Evolutionary conservation across 2,329 filamentous ascomycete genomes (phyloP).

Genomic region (Colletotrichum tofieldiae): DNA sequence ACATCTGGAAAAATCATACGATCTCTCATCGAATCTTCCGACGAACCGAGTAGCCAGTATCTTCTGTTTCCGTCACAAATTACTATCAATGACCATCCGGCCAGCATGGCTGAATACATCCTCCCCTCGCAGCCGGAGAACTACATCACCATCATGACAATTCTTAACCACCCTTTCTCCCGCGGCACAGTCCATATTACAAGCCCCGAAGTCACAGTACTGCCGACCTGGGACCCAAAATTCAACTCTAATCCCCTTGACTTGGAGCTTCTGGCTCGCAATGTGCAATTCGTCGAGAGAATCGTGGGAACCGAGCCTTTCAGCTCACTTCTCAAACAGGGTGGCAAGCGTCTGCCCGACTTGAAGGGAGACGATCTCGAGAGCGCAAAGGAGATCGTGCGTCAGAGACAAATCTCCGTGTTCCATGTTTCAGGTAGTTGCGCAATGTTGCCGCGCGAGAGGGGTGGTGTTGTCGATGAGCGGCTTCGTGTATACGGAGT

Average conservation of each 20-base stretch:
- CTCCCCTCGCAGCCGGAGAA: conserved; percentile 56
- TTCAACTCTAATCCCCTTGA: conserved; percentile 72
- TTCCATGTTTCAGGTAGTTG: conserved; percentile 66
- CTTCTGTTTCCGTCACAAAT: conserved; percentile 54
- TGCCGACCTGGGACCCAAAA: conserved; percentile 68
- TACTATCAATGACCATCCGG: conserved; percentile 44
- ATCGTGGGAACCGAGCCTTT: conserved; percentile 58
- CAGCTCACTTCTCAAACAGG: conserved; percentile 56
- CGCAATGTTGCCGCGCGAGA: conserved; percentile 62
- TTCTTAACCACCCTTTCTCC: conserved; percentile 74
- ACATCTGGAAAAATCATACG: conserved; percentile 43
- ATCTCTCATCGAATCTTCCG: conserved; percentile 48
- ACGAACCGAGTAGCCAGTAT: conserved; percentile 54
- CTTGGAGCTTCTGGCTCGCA: conserved; percentile 65
- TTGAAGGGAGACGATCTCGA: conserved; percentile 51
- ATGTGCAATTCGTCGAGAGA: conserved; percentile 59
- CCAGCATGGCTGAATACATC: conserved; percentile 47
- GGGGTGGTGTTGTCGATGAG: conserved; percentile 62
- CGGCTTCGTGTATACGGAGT: conserved; percentile 61
- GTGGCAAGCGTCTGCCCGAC: conserved; percentile 55
- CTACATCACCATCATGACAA: conserved; percentile 69
- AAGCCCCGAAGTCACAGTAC: conserved; percentile 56
- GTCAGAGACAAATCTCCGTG: conserved; percentile 52
- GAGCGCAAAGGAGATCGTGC: conserved; percentile 54
- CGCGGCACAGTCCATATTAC: conserved; percentile 73